Base-by-base conservation (phyloP, 2,329 filamentous ascomycete genomes). In the Curvularia sp. region DNA sequence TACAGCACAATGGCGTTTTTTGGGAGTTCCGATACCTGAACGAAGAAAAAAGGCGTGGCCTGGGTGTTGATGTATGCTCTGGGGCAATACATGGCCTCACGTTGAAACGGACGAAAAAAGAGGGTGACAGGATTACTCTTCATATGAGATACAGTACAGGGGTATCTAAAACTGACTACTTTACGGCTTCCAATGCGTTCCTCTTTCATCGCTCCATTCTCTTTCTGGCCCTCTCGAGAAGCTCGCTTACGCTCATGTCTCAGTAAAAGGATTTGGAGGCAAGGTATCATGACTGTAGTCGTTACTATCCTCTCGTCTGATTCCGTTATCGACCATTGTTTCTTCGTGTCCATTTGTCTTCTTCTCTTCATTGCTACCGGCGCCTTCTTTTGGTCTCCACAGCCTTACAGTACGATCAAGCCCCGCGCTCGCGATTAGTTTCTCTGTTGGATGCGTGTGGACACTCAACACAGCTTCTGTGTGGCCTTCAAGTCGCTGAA, bases 401-500 rank as follows among this genome's bases (percentile, higher is more conserved):
- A 90, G 77, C 54, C 84, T 82, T 20, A 90, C 81, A 2, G 84
- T 87, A 62, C 81, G 81, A 71, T 90, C 88, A 39, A 88, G 62
- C 0, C 88, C 85, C 55, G 85, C 87, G 63, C 86, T 90, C 5
- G 84, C 87, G 42, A 90, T 79, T 20, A 84, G 78, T 38, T 79
- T 79, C 50, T 81, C 80, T 9, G 79, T 80, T 26, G 81, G 80
- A 70, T 85, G 85, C 6, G 87, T 84, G 63, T 88, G 83, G 10
- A 89, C 86, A 0, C 83, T 81, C 35, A 89, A 74, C 5, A 90
- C 84, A 3, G 84, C 81, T 42, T 85, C 86, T 1, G 84, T 81
- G 60, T 87, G 85, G 1, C 82, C 75, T 26, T 83, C 78, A 9
- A 87, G 72, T 20, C 81, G 79, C 81, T 97, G 93, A 20, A 97